These are phyloP conservation scores for Umbelopsis sp. DNA, from an alignment of 192 early-diverging fungal species.

Conservation along the genomic window DNA sequence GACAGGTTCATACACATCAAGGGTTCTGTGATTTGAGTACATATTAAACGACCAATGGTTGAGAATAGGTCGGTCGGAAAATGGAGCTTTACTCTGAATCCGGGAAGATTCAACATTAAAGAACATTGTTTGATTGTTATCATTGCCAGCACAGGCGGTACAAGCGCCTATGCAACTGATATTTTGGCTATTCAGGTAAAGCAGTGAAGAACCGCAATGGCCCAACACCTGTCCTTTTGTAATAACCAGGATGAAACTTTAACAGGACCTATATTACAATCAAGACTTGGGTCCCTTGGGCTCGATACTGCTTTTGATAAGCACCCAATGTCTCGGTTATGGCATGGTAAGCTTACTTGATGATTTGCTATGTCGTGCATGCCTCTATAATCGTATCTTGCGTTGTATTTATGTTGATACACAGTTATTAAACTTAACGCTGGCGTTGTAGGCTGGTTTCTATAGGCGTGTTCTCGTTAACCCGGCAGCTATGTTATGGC, in stretches of 20 bases:
- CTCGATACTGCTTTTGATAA: conserved; percentile 29
- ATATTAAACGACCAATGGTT: background rate
- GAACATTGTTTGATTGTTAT: conserved; percentile 52
- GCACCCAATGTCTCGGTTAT: conserved; percentile 36
- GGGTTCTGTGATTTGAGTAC: background rate
- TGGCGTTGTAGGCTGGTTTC: conserved; percentile 13
- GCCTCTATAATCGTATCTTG: too few species aligned
- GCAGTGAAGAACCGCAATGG: background rate
- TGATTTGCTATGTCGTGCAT: too few species aligned
- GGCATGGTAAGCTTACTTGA: conserved; percentile 24
- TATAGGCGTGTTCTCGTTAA: conserved; percentile 19
- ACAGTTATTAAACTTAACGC: too few species aligned
- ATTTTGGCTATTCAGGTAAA: conserved; percentile 35
- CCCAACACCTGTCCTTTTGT: background rate
- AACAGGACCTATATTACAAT: conserved; percentile 45
- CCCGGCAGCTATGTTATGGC: conserved; percentile 27
- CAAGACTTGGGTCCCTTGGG: conserved; percentile 22
- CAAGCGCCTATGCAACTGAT: conserved; percentile 40
- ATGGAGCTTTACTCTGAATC: conserved; percentile 37
- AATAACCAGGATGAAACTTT: too few species aligned
- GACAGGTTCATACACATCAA: too few species aligned
- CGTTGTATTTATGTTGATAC: too few species aligned
- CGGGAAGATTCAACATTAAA: conserved; percentile 50
- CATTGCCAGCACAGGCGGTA: conserved; percentile 48
- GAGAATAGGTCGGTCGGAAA: background rate